Conservation (phyloP, 768 basidiomycete species). For the Tricholoma saponaceum region DNA sequence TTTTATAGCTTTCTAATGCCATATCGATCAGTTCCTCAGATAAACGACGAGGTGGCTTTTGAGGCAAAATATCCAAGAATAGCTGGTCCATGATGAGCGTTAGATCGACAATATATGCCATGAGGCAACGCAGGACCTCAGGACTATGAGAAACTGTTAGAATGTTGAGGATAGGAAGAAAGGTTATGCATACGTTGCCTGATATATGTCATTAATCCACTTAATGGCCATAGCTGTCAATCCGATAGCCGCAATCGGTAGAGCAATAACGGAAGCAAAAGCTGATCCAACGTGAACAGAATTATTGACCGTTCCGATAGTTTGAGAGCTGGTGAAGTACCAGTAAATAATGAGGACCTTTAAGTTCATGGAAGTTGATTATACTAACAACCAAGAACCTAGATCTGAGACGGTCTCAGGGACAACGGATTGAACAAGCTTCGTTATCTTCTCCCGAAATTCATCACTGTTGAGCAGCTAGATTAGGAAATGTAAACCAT, state of each 20-base stretch:
- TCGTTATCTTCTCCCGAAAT: neutral
- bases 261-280: neutral
- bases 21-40: neutral
- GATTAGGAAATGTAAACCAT: neutral
- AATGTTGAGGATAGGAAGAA: neutral
- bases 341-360: neutral
- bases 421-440: neutral
- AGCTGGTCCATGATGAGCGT: neutral
- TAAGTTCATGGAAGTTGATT: neutral
- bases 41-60: neutral
- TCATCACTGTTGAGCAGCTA: neutral
- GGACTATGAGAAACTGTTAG: neutral
- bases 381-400: neutral
- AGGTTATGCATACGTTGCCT: neutral
- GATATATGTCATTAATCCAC: neutral
- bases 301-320: neutral
- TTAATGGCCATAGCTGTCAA: neutral
- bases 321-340: neutral
- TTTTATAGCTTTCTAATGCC: neutral
- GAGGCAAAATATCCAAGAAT: neutral
- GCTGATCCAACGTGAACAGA: neutral
- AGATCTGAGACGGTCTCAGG: neutral
- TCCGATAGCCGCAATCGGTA: neutral
- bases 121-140: neutral
- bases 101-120: constrained; percentile 1